Conservation (phyloP, 2,329 filamentous ascomycete species). For the Sclerotiophoma versabilis region DNA sequence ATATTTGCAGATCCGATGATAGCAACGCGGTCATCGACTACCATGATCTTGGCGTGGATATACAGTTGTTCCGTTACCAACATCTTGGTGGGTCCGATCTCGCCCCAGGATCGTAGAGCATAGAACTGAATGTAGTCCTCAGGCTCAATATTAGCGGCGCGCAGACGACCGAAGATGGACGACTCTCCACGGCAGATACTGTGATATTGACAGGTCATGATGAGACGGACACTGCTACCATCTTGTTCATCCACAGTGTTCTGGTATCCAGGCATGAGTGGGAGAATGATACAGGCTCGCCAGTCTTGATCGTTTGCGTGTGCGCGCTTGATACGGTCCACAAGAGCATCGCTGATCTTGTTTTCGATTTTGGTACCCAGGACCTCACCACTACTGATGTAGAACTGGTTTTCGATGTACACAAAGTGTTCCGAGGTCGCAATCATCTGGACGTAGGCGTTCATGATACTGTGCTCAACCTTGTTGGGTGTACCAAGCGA, state of each 20-base stretch:
- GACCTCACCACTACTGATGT: constrained; percentile 90
- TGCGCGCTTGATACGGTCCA: constrained; percentile 87
- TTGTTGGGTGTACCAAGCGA: constrained; percentile 84
- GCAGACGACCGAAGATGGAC: constrained; percentile 88
- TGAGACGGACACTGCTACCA: constrained; percentile 90
- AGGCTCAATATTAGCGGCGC: constrained; percentile 81
- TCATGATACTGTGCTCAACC: constrained; percentile 94
- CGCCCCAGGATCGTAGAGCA: constrained; percentile 89
- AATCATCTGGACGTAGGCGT: constrained; percentile 93
- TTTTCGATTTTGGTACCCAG: constrained; percentile 89
- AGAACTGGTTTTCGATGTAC: constrained; percentile 99
- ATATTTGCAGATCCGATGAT: constrained; percentile 98
- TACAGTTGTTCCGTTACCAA: constrained; percentile 96
- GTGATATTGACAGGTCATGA: constrained; percentile 95
- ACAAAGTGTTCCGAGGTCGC: constrained; percentile 95
- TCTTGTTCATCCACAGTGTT: constrained; percentile 95
- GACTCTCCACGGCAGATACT: constrained; percentile 93
- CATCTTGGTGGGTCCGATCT: constrained; percentile 80
- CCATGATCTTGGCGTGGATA: constrained; percentile 96
- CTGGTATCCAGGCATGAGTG: constrained; percentile 97
- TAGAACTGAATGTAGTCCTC: constrained; percentile 97
- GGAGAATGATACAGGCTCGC: constrained; percentile 89
- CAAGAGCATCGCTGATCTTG: constrained; percentile 90
- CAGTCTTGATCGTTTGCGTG: constrained; percentile 85
- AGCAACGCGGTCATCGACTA: constrained; percentile 91